Evolutionary conservation across 768 basidiomycete genomes (phyloP), one percentile per base, ranked within the genome.

Genomic region (Xerocomellus chrysenteron): DNA sequence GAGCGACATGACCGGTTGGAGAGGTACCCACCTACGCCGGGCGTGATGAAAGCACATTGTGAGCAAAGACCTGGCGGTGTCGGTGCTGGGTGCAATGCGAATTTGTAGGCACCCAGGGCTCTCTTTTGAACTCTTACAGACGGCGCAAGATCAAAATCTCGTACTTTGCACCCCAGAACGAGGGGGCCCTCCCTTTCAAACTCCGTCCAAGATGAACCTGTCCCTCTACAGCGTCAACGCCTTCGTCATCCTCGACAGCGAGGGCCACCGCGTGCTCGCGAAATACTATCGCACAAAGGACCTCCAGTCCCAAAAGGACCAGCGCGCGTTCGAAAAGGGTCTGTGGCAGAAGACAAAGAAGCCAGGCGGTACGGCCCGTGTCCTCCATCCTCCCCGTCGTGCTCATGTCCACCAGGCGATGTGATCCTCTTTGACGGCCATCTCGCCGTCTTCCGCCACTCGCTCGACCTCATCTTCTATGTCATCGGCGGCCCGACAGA

Each of bases 261-360:
- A 98, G 64, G 95, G 95, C 21, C 88, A 92, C 67, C 90, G 97
- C 48, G 89, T 98, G 28, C 82, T 99, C 11, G 91, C 96, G 32
- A 98, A 98, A 73, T 98, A 98, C 78, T 98, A 96, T 70, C 82
- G 80, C 52, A 80, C 92, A n/a, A 79, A 88, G 67, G 79, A 78
- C 52, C 81, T 82, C 0, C 75, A 81, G 4, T 32, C 84, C 6
- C 70, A 93, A 63, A 98, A 98, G 73, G 96, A 99, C 67, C 96
- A 97, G 71, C 88, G 91, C 51, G 83, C 87, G 10, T 98, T 98
- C 69, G 97, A 99, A 78, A 96, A 97, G 78, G 90, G 90, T 0
- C 78, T 98, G 35, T 96, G 87, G 82, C 87, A 92, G 64, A 99
- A 99, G 76, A 97, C 96, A 0, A 94, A 94, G 75, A 92, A 95